Base-by-base conservation (phyloP, 1,284 basidiomycete genomes). In the Golubevia pallescens region DNA sequence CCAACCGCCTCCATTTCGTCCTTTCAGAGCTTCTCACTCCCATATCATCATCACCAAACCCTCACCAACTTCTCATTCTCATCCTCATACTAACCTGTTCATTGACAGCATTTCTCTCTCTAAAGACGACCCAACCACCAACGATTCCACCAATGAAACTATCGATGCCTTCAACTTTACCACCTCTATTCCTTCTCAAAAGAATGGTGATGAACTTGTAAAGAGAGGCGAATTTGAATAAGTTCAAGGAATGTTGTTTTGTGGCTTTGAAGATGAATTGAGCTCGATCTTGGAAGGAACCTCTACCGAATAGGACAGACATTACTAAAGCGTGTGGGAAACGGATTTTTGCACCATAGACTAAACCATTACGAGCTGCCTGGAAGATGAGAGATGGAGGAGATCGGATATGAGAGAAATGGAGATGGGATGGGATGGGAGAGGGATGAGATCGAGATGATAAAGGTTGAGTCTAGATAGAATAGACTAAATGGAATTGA, bases 281-380 rank as follows among this genome's bases (percentile, higher is more conserved):
- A 51, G 90, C 77, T 54, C 93, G 90, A 13, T 90, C 86, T 75
- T 88, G 63, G 8, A 71, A 69, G 24, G 74, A 72, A 13, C 77
- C 77, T 1, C 80, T 66, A 6, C 86, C 84, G 81, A 99, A 99
- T 28, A 99, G 88, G 68, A 97, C 90, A n/a, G 94, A 92, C 96
- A 99, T 99, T 65, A 99, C 92, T 24, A 99, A 88, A 1, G 97
- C 96, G 89, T 99, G 97, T n/a, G 97, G 97, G 84, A 97, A 97
- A 57, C 88, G 75, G 76, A 98, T 93, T 88, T 98, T 97, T 80
- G 92, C 92, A 59, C 89, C 89, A 72, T 90, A 90, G n/a, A n/a
- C n/a, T n/a, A n/a, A n/a, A n/a, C 82, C 82, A 65, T 85, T 85
- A 4, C 82, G 71, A 28, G 68, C 71, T n/a, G 67, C 79, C 74